Base-by-base conservation (phyloP, 208 protist genomes). In the Acanthamoeba lenticulata region DNA sequence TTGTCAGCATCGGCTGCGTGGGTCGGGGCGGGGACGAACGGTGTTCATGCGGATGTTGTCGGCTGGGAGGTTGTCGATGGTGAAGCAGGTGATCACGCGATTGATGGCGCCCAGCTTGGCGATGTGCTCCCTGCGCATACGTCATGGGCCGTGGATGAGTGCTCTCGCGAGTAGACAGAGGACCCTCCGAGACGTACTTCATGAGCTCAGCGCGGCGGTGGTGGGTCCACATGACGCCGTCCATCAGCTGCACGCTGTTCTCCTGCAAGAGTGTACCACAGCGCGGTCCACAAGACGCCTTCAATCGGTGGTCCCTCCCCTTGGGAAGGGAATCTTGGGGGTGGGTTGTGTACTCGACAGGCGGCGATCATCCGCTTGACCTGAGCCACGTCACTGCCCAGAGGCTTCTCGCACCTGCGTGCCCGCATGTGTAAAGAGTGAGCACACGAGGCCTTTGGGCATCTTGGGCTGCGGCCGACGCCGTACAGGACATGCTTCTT, bases 181-280 rank as follows among this genome's bases (percentile, higher is more conserved):
- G n/a, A n/a, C n/a, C n/a, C n/a, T n/a, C n/a, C n/a, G n/a, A n/a
- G n/a, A n/a, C 36, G n/a, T 79, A 79, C 69, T 79, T 79, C 69
- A 79, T 79, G 36, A 7, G 4, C 24, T 38, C 36, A 6, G 69
- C 44, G 69, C 69, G 69, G 69, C 32, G 32, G 38, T 79, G 69
- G 69, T 79, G 69, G 13, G 69, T 79, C 69, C 69, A 79, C 69
- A 79, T 79, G 6, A 88, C 79, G 32, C 79, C 79, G 32, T 88
- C 79, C 79, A 88, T 88, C n/a, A 88, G 47, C 47, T 88, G 79
- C 2, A 88, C 79, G 79, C 32, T 60, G 47, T 88, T 88, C 57
- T 67, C n/a, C 57, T 67, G 57, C n/a, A 5, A 52, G n/a, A n/a
- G n/a, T n/a, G n/a, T n/a, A n/a, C n/a, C n/a, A n/a, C n/a, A n/a